Base-by-base conservation (phyloP, 1,139 yeast genomes). In the Saccharomycopsis hybrid region DNA sequence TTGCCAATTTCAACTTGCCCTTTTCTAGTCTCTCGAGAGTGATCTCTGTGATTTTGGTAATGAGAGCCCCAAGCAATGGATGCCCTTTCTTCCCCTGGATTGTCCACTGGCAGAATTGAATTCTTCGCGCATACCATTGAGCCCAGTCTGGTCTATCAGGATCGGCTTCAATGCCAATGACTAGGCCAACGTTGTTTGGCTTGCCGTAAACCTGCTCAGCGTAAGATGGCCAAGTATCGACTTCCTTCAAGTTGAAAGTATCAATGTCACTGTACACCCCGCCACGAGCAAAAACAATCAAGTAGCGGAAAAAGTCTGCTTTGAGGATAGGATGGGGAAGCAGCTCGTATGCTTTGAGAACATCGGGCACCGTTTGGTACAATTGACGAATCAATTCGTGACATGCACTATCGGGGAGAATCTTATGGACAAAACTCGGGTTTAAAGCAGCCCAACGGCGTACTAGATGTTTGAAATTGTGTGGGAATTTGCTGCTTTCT, bases 261-360 rank as follows among this genome's bases (percentile, higher is more conserved):
- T 92, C 97, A 48, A 90, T 85, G 62, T 92, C 97, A 0, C 95
- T 76, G 63, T 92, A 92, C 2, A 88, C 83, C 2, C 98, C 98
- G 35, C 98, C 98, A 52, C 90, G 74, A 8, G 97, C 96, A 60
- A 76, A 82, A 41, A 92, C 67, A 48, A 92, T 82, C 60, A 92
- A 72, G 65, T 90, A 92, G 54, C 97, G 71, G 71, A 92, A 87
- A 62, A 90, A 92, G 66, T 90, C 97, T 7, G 96, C 96, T 62
- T 85, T 84, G 54, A 92, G 69, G 49, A 89, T 85, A 44, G 77
- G 75, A 59, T 80, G 81, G 1, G 97, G 97, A 79, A 92, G 72
- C 28, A 77, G 60, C 47, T 77, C 75, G 66, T 85, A 92, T 0
- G 97, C 96, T 58, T 76, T 75, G 3, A 82, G 73, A 24, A 90